Evolutionary conservation across 1,284 basidiomycete genomes (phyloP).

Genomic region (Meripilus lineatus): DNA sequence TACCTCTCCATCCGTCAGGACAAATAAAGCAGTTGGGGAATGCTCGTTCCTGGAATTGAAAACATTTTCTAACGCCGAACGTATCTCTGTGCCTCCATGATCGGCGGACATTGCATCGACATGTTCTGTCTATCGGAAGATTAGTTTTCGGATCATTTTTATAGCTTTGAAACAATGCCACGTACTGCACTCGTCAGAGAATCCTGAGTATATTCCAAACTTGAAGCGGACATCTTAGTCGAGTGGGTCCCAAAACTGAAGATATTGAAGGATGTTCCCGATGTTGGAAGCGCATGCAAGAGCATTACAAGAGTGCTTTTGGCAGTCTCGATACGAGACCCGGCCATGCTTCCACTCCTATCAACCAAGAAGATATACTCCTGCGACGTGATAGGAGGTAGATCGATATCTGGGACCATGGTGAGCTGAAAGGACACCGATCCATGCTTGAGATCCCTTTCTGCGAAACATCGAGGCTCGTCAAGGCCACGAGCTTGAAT

Average conservation of each 20-base stretch:
- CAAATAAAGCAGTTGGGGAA: conserved; percentile 42
- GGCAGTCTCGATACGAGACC: conserved; percentile 32
- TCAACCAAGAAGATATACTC: conserved; percentile 46
- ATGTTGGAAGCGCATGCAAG: conserved; percentile 34
- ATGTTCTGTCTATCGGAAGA: conserved; percentile 23
- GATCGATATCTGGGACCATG: conserved; percentile 43
- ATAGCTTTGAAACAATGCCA: conserved; percentile 1
- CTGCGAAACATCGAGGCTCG: conserved; percentile 54
- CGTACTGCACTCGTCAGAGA: conserved; percentile 37
- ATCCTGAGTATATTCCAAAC: conserved; percentile 27
- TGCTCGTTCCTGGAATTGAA: conserved; percentile 26
- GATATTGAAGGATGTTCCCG: conserved; percentile 41
- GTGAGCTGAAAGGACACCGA: conserved; percentile 48
- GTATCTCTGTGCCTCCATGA: conserved; percentile 44
- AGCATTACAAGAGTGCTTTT: conserved; percentile 35
- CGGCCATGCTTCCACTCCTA: conserved; percentile 42
- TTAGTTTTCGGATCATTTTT: neutral
- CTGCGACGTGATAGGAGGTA: conserved; percentile 33
- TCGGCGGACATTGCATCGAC: conserved; percentile 25
- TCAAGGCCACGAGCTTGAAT: conserved; percentile 32
- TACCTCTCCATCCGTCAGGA: conserved; percentile 27
- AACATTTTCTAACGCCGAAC: conserved; percentile 31
- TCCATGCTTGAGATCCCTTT: conserved; percentile 25
- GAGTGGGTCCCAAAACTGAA: conserved; percentile 39
- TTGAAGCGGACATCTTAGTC: conserved; percentile 31